Base-by-base conservation (phyloP, 2,329 filamentous ascomycete genomes). In the Atkinsonella texensis region DNA sequence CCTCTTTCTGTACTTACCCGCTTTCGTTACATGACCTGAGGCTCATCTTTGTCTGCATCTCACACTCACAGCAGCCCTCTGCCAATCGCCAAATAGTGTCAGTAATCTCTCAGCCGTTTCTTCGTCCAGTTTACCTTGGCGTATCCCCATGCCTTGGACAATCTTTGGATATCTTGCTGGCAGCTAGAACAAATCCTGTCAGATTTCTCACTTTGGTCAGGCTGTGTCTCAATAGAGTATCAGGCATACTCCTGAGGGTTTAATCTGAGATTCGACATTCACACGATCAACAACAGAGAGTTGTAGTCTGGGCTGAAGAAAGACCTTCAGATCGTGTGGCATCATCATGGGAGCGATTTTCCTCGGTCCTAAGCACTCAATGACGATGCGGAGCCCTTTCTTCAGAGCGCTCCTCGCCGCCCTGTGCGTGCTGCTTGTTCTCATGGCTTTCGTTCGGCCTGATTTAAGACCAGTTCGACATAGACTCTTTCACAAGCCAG, bases 371-470 rank as follows among this genome's bases (percentile, higher is more conserved):
- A 53, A 57, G 46, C 73, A 67, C 56, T 65, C 72, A 56, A 65
- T 74, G 64, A 74, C 63, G 56, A 74, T 76, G 72, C 68, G 74
- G 55, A 75, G 72, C 57, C 70, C 73, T 4, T 69, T 75, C 51
- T 65, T 67, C 42, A 67, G 71, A 63, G 72, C 69, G 48, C 61
- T 76, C 12, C 53, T 74, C 33, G 66, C 74, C 56, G 69, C 72
- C 47, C 58, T 71, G 20, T 65, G 65, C 52, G 62, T 76, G 49
- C 60, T 76, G 10, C 54, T 74, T 52, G 60, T 76, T 44, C 62
- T 75, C 46, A 62, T 63, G 46, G 55, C 71, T 32, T 65, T 71
- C 7, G 65, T 74, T 53, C 69, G 66, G 18, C 68, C 69, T 38
- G 70, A 73, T 44, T 59, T 66, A 9, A 65, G 71, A 52, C 67